Evolutionary conservation across 2,329 filamentous ascomycete species (phyloP), one percentile per base, ranked within the genome.

Genomic region (Nothomitra cinnamomea): DNA sequence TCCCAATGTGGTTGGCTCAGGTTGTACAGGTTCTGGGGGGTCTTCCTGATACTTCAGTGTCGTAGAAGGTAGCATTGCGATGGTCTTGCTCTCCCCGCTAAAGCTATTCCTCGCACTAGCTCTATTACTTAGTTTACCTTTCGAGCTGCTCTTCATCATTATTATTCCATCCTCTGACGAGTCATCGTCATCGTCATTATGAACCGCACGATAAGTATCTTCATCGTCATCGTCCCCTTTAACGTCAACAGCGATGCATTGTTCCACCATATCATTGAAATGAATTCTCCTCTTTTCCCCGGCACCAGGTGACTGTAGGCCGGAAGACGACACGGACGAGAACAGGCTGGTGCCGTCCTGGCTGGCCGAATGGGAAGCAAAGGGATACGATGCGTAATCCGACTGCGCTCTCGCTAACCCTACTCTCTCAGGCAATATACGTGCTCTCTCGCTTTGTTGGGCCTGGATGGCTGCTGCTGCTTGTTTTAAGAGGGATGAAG

Each of bases 231-330:
- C 80, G 22, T 83, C 82, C 58, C 85, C 80, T 69, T 94, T 94
- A 60, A 80, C 76, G 35, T 96, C 89, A 32, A 98, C 79, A 6
- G 92, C 92, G 58, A 95, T 95, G 65, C 89, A 95, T 65, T 96
- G 90, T 65, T 89, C 83, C 1, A 98, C 92, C 68, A 90, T 85
- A 63, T 95, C 86, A 64, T 95, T 92, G 67, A 98, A 98, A 63
- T 94, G 87, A 59, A 98, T 96, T 65, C 95, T 90, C 56, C 82
- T 88, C 62, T 80, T 78, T 61, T 84, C 82, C 6, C 77, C 67
- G 15, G 70, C 78, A 69, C 55, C 72, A 3, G 78, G 77, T 1
- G 78, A 87, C 67, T 64, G 82, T 73, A 67, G 72, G 61, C 83
- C 85, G 0, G 88, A 94, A 0, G 85, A 84, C 6, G 79, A 75